Evolutionary conservation across 164 flowering plant species (phyloP).

Genomic region (Protea cynaroides): DNA sequence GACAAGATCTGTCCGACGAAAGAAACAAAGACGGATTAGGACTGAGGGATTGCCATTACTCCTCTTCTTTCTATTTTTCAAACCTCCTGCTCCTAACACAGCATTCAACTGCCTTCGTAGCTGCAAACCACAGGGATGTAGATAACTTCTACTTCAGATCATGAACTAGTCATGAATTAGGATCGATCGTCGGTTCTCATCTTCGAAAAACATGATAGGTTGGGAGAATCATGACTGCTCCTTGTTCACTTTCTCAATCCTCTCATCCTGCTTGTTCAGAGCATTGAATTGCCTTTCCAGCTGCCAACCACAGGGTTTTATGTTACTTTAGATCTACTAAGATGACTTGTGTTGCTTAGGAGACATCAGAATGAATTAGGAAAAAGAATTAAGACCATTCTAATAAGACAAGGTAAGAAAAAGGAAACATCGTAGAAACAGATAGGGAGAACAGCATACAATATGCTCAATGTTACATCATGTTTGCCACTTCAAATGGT

Average conservation of each 20-base stretch:
- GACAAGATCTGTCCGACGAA: not conserved
- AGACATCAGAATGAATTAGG: not conserved
- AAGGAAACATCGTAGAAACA: too few species aligned
- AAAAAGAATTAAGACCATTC: too few species aligned
- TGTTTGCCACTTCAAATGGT: too few species aligned
- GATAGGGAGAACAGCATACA: too few species aligned
- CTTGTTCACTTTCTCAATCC: not conserved
- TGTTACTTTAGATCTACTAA: not conserved
- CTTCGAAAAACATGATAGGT: too few species aligned
- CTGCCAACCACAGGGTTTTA: constrained; percentile 13
- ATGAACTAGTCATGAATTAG: too few species aligned
- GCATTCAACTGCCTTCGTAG: too few species aligned
- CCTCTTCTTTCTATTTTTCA: constrained; percentile 3
- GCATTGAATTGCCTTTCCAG: constrained; percentile 24
- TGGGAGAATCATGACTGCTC: not conserved
- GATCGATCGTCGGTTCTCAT: too few species aligned
- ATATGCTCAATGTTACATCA: not conserved
- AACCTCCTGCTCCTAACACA: too few species aligned
- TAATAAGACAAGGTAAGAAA: too few species aligned
- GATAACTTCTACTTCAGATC: too few species aligned
- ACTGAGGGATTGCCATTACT: not conserved
- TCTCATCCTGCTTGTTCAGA: constrained; percentile 9
- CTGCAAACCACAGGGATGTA: too few species aligned
- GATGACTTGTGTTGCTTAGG: not conserved
- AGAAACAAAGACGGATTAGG: not conserved